These are phyloP conservation scores for Phytophthora uliginosa DNA, from an alignment of 352 stramenopile species.

Conservation along the genomic window DNA sequence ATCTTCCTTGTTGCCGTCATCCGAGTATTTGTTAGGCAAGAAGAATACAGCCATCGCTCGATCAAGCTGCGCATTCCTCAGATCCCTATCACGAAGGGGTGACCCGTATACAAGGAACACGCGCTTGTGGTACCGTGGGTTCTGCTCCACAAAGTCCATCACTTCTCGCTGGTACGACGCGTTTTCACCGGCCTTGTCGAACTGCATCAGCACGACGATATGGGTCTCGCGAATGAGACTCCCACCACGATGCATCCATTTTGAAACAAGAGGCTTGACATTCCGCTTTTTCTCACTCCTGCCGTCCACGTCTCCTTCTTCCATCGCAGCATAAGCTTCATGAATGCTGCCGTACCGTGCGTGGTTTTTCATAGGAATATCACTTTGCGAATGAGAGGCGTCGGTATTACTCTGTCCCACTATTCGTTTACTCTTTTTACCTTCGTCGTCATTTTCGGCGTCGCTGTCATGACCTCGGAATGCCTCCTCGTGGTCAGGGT, in stretches of 20 bases:
- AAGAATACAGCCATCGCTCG: slow-evolving; percentile 88
- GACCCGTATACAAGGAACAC: slow-evolving; percentile 87
- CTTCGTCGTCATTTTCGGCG: slow-evolving; percentile 26
- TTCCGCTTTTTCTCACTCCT: slow-evolving; percentile 23
- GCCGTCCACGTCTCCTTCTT: slow-evolving; percentile 35
- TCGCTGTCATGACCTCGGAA: slow-evolving; percentile 39
- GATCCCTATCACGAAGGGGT: slow-evolving; percentile 59
- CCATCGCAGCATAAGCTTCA: slow-evolving; percentile 39
- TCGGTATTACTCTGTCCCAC: slow-evolving; percentile 13
- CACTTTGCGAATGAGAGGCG: slow-evolving; percentile 17
- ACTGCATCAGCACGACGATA: slow-evolving; percentile 85
- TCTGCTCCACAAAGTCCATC: slow-evolving; percentile 74
- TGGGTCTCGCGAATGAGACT: slow-evolving; percentile 79
- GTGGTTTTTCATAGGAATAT: slow-evolving; percentile 28
- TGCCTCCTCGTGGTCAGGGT: slow-evolving; percentile 78
- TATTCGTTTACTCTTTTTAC: slow-evolving; percentile 3
- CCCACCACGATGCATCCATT: slow-evolving; percentile 64
- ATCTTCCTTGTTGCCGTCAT: slow-evolving; percentile 85
- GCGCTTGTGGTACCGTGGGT: slow-evolving; percentile 79
- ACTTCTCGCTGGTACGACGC: slow-evolving; percentile 71
- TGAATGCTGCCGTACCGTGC: slow-evolving; percentile 36
- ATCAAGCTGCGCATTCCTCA: slow-evolving; percentile 68
- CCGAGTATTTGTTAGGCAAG: slow-evolving; percentile 85
- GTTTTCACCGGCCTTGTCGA: slow-evolving; percentile 61
- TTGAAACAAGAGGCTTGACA: slow-evolving; percentile 34